Base-by-base conservation (phyloP, 176 grass and related monocot species). In the Triticum urartu region DNA sequence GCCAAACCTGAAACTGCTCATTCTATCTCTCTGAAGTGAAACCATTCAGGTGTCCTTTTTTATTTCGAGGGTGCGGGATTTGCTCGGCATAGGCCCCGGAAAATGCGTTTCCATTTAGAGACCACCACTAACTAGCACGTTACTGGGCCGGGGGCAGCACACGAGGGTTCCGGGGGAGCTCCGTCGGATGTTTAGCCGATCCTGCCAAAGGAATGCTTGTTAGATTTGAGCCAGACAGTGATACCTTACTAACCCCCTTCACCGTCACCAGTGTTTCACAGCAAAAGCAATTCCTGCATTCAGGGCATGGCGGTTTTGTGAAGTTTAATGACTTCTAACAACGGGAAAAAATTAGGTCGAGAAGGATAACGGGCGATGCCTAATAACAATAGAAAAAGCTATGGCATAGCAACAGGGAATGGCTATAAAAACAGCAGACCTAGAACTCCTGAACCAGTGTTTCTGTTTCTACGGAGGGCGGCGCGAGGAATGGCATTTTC, bases 141-240 rank as follows among this genome's bases (percentile, higher is more conserved):
- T 77, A 81, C 62, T 81, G 43, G 25, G 43, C 62, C 77, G 43
- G 35, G 45, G 64, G 33, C 45, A 18, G 76, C 85, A 85, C 48
- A 79, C 77, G 18, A 35, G 61, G 72, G 79, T 59, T 28, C 21
- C 7, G 42, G 64, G 39, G 47, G 32, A 47, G 58, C 66, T 75
- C 79, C 84, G 34, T 70, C 43, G 73, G 72, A 84, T 75, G 66
- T 20, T 35, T 50, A 50, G 47, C 47, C 47, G 20, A 48, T 75
- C 74, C 86, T 91, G 81, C 22, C 2, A 30, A 81, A 72, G 62
- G 64, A 22, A 64, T 56, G 83, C 54, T 77, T 32, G 78, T 85
- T 77, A 88, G 86, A 81, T 85, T 85, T 81, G 64, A 78, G 78
- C 18, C 63, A 47, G 90, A 88, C 52, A 77, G 25, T 48, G 86